Percentiles rank a stretch among this genome's conserved stretches.
Evolutionary conservation across 768 basidiomycete species (phyloP).

Genomic region (Fibroporia radiculosa): DNA sequence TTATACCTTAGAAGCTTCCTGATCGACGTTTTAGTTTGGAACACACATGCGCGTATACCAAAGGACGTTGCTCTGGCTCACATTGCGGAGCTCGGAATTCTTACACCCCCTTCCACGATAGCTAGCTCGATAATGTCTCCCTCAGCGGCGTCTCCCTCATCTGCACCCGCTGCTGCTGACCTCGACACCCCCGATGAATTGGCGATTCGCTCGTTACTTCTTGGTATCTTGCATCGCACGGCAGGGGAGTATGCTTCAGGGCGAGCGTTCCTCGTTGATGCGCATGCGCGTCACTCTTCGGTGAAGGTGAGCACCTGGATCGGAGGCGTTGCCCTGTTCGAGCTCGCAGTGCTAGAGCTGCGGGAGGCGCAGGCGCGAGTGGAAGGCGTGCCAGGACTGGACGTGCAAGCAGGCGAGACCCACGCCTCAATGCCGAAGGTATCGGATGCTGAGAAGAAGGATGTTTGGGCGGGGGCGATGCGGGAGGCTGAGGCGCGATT

Average conservation of each 20-base stretch:
- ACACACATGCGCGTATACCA: slow-evolving; percentile 58
- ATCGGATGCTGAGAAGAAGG: slow-evolving; percentile 8
- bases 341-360: slow-evolving; percentile 63
- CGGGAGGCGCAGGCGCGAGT: slow-evolving; percentile 39
- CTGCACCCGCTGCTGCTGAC: slow-evolving; percentile 22
- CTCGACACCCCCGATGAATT: slow-evolving; percentile 68
- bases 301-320: slow-evolving; percentile 61
- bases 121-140: slow-evolving; percentile 21
- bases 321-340: slow-evolving; percentile 56
- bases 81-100: slow-evolving; percentile 41
- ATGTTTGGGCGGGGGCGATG: slow-evolving; percentile 42
- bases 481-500: slow-evolving; percentile 41
- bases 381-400: slow-evolving; percentile 5
- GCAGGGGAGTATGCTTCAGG: slow-evolving; percentile 36
- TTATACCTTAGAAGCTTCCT: background rate
- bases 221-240: slow-evolving; percentile 61
- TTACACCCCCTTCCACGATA: slow-evolving; percentile 40
- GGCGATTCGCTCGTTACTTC: slow-evolving; percentile 58
- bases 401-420: slow-evolving; percentile 16
- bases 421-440: slow-evolving; percentile 9
- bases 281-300: slow-evolving; percentile 31
- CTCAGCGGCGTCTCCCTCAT: background rate
- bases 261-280: slow-evolving; percentile 45
- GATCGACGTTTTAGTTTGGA: slow-evolving; percentile 53
- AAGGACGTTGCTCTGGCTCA: slow-evolving; percentile 47